These are phyloP conservation scores for Zopfochytrium polystomum DNA, from an alignment of 371 early-diverging fungal genomes.

Conservation along the genomic window DNA sequence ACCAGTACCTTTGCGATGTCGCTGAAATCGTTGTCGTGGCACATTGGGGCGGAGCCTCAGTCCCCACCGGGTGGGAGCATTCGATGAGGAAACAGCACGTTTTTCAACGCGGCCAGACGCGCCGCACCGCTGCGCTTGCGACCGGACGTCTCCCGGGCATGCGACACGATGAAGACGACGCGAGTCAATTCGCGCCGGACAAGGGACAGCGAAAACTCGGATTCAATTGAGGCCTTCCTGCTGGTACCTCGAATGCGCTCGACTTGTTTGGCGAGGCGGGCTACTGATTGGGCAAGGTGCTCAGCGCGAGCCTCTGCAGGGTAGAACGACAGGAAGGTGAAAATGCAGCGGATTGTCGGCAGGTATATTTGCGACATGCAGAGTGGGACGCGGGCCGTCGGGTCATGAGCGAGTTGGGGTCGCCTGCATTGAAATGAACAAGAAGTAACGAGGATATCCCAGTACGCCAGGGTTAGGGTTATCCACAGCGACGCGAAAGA, in stretches of 20 bases:
- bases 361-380: slow-evolving; percentile 11
- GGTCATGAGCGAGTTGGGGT: slow-evolving; percentile 10
- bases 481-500: not conserved
- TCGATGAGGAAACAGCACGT: not conserved
- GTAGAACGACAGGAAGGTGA: slow-evolving; percentile 9
- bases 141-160: slow-evolving; percentile 6
- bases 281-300: slow-evolving; percentile 3
- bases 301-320: slow-evolving; percentile 1
- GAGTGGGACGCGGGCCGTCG: slow-evolving; percentile 11
- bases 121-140: not conserved
- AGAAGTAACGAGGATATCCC: not conserved
- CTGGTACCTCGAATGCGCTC: not conserved
- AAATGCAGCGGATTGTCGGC: slow-evolving; percentile 9
- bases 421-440: slow-evolving; percentile 1
- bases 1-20: slow-evolving; percentile 40
- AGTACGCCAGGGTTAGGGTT: not conserved
- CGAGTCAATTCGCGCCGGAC: slow-evolving; percentile 6
- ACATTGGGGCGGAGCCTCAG: not conserved
- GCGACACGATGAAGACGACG: slow-evolving; percentile 13
- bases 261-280: slow-evolving; percentile 4
- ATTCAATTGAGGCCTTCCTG: not conserved
- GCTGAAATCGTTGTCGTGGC: slow-evolving; percentile 48
- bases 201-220: slow-evolving; percentile 1
- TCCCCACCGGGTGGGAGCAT: not conserved
- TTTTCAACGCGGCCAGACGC: not conserved